Evolutionary conservation across 2,329 filamentous ascomycete genomes (phyloP), one percentile per base, ranked within the genome.

Genomic region (Colletotrichum euphorbiae): DNA sequence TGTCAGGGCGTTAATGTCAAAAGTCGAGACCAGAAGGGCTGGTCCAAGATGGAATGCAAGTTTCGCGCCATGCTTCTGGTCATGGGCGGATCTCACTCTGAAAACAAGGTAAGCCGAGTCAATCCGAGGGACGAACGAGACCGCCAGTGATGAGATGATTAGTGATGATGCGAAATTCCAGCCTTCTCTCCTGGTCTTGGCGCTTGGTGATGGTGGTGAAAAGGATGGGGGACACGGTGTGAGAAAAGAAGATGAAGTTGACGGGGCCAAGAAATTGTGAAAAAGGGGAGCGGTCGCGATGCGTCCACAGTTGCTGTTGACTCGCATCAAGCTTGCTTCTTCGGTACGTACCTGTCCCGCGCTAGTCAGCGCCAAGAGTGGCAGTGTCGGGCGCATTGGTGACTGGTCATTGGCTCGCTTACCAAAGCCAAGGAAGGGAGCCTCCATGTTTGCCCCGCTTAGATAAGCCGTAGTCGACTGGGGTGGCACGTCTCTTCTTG

Each of bases 361-460:
- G 40, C 64, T 68, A 68, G 54, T 55, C 8, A 11, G 40, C 6
- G 61, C 65, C 65, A 65, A 65, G 61, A 59, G 65, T 68, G 65
- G 65, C 65, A 59, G 61, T 59, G 54, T 8, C 3, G 24, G 33
- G 54, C 54, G 54, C 21, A 15, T 11, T 1, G 15, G 13, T 19
- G 5, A n/a, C 1, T 6, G 36, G 15, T 17, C 33, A 68, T 65
- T 65, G 61, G 61, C 12, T 68, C 65, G 54, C 33, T 38, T 31
- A 43, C 2, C 28, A 9, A 2, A 0, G 13, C 36, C 11, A 42
- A n/a, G 13, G 12, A 21, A 2, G n/a, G 3, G 12, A 21, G n/a
- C 43, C 13, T 46, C 38, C 54, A 17, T n/a, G 6, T 3, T 8
- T 4, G 3, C 17, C 31, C n/a, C 2, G 15, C 45, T 64, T 33